These are phyloP conservation scores for Phytopythium cucurbitacearum DNA, from an alignment of 352 stramenopile genomes.

Conservation along the genomic window DNA sequence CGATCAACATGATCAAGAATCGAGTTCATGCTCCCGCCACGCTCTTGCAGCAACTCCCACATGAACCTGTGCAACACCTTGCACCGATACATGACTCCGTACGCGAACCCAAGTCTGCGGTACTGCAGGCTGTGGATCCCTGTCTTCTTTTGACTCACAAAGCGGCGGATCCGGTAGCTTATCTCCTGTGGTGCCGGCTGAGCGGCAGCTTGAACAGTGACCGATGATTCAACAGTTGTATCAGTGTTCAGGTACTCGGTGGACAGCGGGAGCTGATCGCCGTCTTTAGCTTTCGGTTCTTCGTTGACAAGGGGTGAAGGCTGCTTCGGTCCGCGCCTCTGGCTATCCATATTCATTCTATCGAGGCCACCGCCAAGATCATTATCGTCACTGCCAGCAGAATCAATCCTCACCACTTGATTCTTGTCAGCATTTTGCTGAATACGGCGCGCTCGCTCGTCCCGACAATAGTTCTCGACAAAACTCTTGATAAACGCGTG, in stretches of 20 bases:
- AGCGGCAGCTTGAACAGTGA: neutral
- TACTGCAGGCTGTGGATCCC: constrained; percentile 63
- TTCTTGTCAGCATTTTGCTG: constrained; percentile 53
- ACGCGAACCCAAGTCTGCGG: constrained; percentile 70
- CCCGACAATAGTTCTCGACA: constrained; percentile 72
- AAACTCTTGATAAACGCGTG: constrained; percentile 66
- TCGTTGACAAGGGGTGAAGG: too few species aligned
- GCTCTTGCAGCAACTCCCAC: constrained; percentile 58
- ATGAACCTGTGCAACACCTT: constrained; percentile 76
- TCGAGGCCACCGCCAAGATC: neutral
- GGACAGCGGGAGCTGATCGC: too few species aligned
- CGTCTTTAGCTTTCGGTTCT: too few species aligned
- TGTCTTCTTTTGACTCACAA: constrained; percentile 55
- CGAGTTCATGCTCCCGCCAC: neutral
- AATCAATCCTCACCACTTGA: constrained; percentile 48
- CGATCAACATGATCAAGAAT: too few species aligned
- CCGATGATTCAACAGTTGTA: neutral
- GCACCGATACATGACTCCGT: constrained; percentile 81
- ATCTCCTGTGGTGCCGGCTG: constrained; percentile 26
- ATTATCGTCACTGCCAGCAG: constrained; percentile 37
- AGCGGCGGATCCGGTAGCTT: constrained; percentile 66
- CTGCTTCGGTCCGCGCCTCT: neutral
- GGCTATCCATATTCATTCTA: neutral
- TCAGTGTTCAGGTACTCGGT: neutral
- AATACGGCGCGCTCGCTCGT: constrained; percentile 70